Base-by-base conservation (phyloP, 2,329 filamentous ascomycete genomes). In the Pyrenochaeta sp. region DNA sequence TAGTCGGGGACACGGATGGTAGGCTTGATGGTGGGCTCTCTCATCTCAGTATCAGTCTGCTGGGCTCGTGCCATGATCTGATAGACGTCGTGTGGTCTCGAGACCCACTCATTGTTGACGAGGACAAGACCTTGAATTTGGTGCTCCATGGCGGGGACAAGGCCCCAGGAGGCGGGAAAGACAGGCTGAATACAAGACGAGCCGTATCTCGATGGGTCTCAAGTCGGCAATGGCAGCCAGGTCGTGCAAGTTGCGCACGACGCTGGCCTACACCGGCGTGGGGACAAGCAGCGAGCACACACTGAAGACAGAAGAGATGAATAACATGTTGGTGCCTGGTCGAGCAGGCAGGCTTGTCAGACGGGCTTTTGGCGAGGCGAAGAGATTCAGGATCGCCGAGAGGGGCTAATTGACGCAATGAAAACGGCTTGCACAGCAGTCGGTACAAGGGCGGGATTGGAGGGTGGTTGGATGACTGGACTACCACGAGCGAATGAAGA, bases 1-100 rank as follows among this genome's bases (percentile, higher is more conserved):
- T 88, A 84, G 17, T 75, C 77, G 5, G 89, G 86, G 11, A 59
- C 27, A 79, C 76, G 45, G 68, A 77, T 70, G 29, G 65, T 73
- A 17, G 66, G 71, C 29, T 69, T 64, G 5, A 68, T 49, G 31
- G 61, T 49, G 11, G 64, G 55, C 41, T 71, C 64, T n/a, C 49
- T 57, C 60, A 63, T 65, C 12, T 64, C 60, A n/a, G 55, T 56
- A 41, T 72, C 66, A 50, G 63, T 37, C 46, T 71, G 59, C 36
- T 60, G 63, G 51, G 44, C 60, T 72, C 61, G 73, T 58, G 56
- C 73, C 59, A 82, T 73, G 36, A 81, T 71, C 27, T 77, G 70
- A 54, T 80, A 76, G 46, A 79, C 64, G 62, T 80, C 75, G 51
- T 64, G 60, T 18, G 68, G 63, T 49, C 68, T 64, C 15, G 71